A percentile compares a stretch with the other conserved stretches of the same genome.
Evolutionary conservation across 1,284 basidiomycete genomes (phyloP).

Genomic region (Pisolithus thermaeus): DNA sequence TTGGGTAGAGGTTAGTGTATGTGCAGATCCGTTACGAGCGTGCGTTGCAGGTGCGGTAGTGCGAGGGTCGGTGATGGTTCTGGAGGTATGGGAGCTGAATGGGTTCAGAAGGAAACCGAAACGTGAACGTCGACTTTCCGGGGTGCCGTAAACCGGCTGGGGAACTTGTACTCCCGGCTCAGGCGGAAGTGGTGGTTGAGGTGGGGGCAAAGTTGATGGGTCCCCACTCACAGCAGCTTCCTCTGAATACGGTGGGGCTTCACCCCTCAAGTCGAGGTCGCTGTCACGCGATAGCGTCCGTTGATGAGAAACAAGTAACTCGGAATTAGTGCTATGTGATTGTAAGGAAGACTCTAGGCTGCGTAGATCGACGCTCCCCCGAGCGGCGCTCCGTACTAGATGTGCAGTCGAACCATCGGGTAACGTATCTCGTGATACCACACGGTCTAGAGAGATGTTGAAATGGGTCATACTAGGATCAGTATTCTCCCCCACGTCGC

Average conservation of each 20-base stretch:
- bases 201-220: slow-evolving; percentile 1
- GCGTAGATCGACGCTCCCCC: slow-evolving; percentile 11
- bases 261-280: slow-evolving; percentile 39
- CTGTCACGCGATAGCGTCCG: slow-evolving; percentile 17
- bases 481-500: slow-evolving; percentile 25
- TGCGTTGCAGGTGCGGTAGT: neutral
- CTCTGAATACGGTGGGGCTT: slow-evolving; percentile 62
- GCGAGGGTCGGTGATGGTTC: neutral
- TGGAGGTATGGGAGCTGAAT: slow-evolving; percentile 7
- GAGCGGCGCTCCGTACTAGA: slow-evolving; percentile 14
- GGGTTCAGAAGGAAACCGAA: slow-evolving; percentile 25
- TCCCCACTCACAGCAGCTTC: slow-evolving; percentile 30
- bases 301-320: slow-evolving; percentile 22
- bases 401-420: slow-evolving; percentile 18
- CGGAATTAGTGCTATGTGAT: slow-evolving; percentile 20
- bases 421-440: slow-evolving; percentile 22
- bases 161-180: neutral
- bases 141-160: neutral
- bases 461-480: slow-evolving; percentile 10
- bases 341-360: slow-evolving; percentile 12
- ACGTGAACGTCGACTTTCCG: slow-evolving; percentile 11
- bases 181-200: neutral
- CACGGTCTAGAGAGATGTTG: slow-evolving; percentile 14
- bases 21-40: neutral
- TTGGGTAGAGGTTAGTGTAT: neutral